Base-by-base conservation (phyloP, 768 basidiomycete genomes). In the Lyophyllum decastes region DNA sequence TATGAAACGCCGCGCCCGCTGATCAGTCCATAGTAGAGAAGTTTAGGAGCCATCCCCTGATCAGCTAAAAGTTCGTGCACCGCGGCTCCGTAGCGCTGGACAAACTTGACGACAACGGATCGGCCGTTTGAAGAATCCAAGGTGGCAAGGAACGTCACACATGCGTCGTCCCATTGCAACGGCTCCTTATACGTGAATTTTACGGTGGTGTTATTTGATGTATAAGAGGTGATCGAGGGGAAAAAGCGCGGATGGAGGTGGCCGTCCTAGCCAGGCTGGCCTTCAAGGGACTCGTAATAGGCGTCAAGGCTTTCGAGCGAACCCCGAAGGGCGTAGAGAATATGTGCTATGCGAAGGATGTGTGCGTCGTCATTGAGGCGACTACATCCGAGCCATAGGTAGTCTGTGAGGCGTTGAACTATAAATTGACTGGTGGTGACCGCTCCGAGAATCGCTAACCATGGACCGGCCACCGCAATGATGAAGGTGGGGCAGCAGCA, bases 391-490 rank as follows among this genome's bases (percentile, higher is more conserved):
- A 72, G 41, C 70, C 72, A 74, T 24, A 71, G 35, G 46, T 66
- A 68, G 46, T 74, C 72, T 0, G 72, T 73, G 14, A 76, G 70
- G n/a, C 59, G 64, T 57, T 76, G 74, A 33, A 71, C 66, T 12
- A 78, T 57, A 38, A 61, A 64, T 0, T 53, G 27, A 14, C 52
- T 25, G 0, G 68, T 69, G 30, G 69, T 40, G 14, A 76, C 58
- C 16, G 67, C 72, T 24, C 77, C 77, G 34, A 72, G 61, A 27
- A 78, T 63, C 16, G 57, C 54, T 12, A 77, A 27, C 66, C 70
- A 71, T 17, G 74, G 66, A 16, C 73, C 75, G 16, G 68, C 71
- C 4, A 63, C 54, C 19, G 68, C 66, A 44, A 76, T 41, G 34
- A 76, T 30, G 49, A 77, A 74, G 25, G 65, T 17, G 2, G 77